phyloP scores from a whole-genome alignment of 2,329 filamentous ascomycete genomes.

The Neurospora crassa region DNA sequence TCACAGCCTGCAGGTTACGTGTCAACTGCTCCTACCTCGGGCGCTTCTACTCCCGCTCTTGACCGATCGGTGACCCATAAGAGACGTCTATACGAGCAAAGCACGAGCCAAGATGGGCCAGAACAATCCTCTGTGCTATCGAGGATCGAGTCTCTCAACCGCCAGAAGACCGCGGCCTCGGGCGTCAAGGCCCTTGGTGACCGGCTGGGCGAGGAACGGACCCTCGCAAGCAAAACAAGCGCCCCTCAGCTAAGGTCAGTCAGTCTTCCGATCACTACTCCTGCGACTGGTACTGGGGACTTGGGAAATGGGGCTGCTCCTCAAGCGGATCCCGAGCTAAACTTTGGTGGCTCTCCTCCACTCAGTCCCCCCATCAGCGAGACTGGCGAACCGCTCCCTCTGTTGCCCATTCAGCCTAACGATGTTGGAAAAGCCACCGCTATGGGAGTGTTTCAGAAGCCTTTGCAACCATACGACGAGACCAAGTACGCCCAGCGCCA shows the following conservation, averaged over 20 bases:
- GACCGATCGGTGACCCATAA: slow-evolving; percentile 62
- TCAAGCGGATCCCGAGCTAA: slow-evolving; percentile 28
- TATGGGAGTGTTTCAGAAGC: slow-evolving; percentile 54
- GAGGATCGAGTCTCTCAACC: slow-evolving; percentile 70
- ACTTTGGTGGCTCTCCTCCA: slow-evolving; percentile 35
- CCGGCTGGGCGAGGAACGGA: slow-evolving; percentile 35
- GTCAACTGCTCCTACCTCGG: slow-evolving; percentile 27
- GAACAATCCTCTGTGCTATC: slow-evolving; percentile 67
- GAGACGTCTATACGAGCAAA: slow-evolving; percentile 73
- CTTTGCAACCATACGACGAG: slow-evolving; percentile 70
- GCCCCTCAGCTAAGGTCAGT: slow-evolving; percentile 57
- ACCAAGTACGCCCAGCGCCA: slow-evolving; percentile 76
- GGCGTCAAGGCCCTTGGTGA: slow-evolving; percentile 33
- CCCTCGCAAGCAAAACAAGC: slow-evolving; percentile 47
- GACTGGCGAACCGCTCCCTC: slow-evolving; percentile 48
- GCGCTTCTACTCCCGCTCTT: slow-evolving; percentile 31
- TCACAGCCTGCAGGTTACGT: slow-evolving; percentile 53
- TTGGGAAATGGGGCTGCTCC: slow-evolving; percentile 23
- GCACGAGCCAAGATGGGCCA: slow-evolving; percentile 67
- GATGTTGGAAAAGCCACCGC: slow-evolving; percentile 78
- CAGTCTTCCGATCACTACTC: slow-evolving; percentile 35
- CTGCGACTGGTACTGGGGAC: slow-evolving; percentile 28
- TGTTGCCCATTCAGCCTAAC: slow-evolving; percentile 60
- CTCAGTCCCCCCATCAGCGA: slow-evolving; percentile 66
- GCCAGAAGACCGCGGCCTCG: slow-evolving; percentile 48